Percentiles rank a stretch among this genome's conserved stretches.
These are phyloP conservation scores for Heritiera fomes DNA, from an alignment of 345 rosid genomes.

Conservation along the genomic window DNA sequence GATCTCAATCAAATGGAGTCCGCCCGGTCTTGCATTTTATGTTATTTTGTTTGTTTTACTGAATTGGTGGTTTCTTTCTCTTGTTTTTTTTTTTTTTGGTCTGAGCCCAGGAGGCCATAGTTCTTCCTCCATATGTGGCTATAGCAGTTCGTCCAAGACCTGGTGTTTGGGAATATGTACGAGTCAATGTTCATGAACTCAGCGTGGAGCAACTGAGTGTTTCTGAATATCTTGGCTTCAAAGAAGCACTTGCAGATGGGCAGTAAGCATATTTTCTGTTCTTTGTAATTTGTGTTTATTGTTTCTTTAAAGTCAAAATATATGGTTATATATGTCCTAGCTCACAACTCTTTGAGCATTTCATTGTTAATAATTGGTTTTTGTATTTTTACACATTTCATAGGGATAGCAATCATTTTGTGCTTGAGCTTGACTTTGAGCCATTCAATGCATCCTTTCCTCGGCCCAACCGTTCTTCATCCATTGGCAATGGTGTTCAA, in stretches of 20 bases:
- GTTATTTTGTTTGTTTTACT: neutral
- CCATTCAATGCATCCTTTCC: conserved; percentile 91
- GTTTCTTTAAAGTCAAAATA: neutral
- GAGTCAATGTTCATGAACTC: conserved; percentile 82
- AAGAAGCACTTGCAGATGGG: conserved; percentile 89
- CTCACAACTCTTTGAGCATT: neutral
- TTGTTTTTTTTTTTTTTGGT: neutral
- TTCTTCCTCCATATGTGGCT: conserved; percentile 90
- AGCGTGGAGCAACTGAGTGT: conserved; percentile 79
- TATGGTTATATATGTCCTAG: neutral
- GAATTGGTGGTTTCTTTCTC: no score
- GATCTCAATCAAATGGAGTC: conserved; percentile 11
- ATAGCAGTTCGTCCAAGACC: conserved; percentile 95
- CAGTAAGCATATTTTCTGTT: conserved; percentile 41
- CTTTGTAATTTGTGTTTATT: neutral
- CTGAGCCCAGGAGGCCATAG: conserved; percentile 78
- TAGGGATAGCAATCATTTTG: conserved; percentile 46
- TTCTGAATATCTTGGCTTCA: conserved; percentile 84
- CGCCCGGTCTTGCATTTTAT: neutral
- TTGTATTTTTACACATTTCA: neutral
- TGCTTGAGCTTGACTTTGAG: conserved; percentile 96
- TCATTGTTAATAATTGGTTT: neutral
- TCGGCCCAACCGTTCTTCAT: conserved; percentile 86
- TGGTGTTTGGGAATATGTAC: conserved; percentile 98
- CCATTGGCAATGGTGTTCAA: conserved; percentile 98